These are phyloP conservation scores for Yamadazyma sp. DNA, from an alignment of 805 yeast genomes.

Conservation along the genomic window DNA sequence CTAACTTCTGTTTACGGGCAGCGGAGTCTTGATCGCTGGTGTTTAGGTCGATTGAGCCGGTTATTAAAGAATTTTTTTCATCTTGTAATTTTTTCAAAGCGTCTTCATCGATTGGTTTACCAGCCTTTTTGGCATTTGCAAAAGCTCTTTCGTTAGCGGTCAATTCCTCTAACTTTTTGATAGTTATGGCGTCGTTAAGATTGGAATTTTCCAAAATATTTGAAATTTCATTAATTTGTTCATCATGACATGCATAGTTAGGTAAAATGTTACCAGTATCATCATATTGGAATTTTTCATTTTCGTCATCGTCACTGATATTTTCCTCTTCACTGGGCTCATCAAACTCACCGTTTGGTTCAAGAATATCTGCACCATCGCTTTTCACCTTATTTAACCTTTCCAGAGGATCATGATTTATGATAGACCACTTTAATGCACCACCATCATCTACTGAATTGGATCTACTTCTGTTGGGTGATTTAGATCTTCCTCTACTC, in stretches of 20 bases:
- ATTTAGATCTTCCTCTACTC: slow-evolving; percentile 36
- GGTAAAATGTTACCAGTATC: slow-evolving; percentile 61
- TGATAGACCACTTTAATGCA: slow-evolving; percentile 60
- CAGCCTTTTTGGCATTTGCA: slow-evolving; percentile 51
- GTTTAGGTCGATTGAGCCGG: slow-evolving; percentile 42
- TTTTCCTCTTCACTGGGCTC: slow-evolving; percentile 59
- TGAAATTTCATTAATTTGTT: slow-evolving; percentile 37
- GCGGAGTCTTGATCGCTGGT: slow-evolving; percentile 45
- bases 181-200: slow-evolving; percentile 43
- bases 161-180: slow-evolving; percentile 52
- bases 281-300: slow-evolving; percentile 53
- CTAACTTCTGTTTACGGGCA: slow-evolving; percentile 49
- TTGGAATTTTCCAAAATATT: slow-evolving; percentile 36
- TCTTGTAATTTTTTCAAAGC: slow-evolving; percentile 29
- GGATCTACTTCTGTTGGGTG: slow-evolving; percentile 34
- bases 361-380: slow-evolving; percentile 46
- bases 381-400: slow-evolving; percentile 36
- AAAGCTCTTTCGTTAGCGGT: slow-evolving; percentile 59
- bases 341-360: slow-evolving; percentile 43
- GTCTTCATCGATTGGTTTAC: slow-evolving; percentile 32
- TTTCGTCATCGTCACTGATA: slow-evolving; percentile 57
- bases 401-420: slow-evolving; percentile 73
- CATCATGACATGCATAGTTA: slow-evolving; percentile 48
- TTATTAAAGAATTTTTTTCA: slow-evolving; percentile 40
- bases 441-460: slow-evolving; percentile 37